phyloP scores from a whole-genome alignment of 23 red algal species.

The Gracilaria domingensis region DNA sequence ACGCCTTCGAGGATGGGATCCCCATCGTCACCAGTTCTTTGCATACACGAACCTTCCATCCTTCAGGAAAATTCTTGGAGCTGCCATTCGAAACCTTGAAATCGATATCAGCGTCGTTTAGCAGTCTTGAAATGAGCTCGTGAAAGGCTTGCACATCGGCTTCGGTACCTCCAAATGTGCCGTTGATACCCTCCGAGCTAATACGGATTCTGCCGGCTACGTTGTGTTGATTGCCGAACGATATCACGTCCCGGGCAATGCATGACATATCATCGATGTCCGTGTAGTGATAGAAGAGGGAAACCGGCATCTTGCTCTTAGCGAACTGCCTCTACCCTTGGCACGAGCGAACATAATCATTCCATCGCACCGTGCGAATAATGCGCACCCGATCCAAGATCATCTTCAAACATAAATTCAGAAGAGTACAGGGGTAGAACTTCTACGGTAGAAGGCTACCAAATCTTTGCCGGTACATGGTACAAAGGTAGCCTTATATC shows the following conservation, averaged over 20 bases:
- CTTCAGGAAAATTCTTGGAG: conserved; percentile 34
- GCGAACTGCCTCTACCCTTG: no score
- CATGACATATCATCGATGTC: conserved; percentile 8
- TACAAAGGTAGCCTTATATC: no score
- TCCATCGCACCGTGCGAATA: no score
- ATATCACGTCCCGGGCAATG: conserved; percentile 26
- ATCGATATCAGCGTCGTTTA: conserved; percentile 37
- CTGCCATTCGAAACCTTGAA: conserved; percentile 52
- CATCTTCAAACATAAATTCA: no score
- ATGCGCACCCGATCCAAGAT: no score
- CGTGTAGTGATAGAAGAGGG: conserved; percentile 62
- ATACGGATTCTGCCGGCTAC: conserved; percentile 62
- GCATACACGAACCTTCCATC: conserved; percentile 56
- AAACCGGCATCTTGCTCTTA: conserved; percentile 57
- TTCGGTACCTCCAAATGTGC: conserved; percentile 41
- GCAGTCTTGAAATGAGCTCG: not conserved
- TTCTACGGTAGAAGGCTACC: no score
- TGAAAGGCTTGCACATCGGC: conserved; percentile 46
- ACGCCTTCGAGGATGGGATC: not conserved
- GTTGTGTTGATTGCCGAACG: conserved; percentile 3
- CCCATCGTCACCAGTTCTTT: conserved; percentile 58
- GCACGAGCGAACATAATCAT: no score
- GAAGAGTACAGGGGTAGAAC: no score
- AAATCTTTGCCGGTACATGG: no score
- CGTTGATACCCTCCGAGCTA: conserved; percentile 68